Evolutionary conservation across 345 rosid genomes (phyloP).

Genomic region (Anastatica hierochuntica): DNA sequence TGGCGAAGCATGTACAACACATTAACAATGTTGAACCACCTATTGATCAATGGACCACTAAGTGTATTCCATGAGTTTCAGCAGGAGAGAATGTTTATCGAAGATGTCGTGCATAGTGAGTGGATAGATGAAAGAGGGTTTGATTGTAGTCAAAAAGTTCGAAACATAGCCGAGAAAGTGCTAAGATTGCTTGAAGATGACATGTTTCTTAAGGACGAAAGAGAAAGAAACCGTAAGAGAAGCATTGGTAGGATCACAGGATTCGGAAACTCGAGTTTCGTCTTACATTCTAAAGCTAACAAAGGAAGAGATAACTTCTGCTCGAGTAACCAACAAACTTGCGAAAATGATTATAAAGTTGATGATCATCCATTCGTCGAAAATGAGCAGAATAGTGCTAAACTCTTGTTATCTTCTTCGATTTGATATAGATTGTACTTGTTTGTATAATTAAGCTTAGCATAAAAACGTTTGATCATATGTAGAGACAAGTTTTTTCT

Average conservation of each 20-base stretch:
- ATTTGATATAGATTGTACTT: not conserved
- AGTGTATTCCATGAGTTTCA: conserved; percentile 61
- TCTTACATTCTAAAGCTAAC: conserved; percentile 4
- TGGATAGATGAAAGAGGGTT: conserved; percentile 58
- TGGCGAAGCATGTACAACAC: conserved; percentile 64
- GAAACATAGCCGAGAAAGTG: conserved; percentile 35
- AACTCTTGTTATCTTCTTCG: conserved; percentile 31
- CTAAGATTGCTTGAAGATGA: conserved; percentile 40
- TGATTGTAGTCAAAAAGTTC: conserved; percentile 54
- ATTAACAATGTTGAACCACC: conserved; percentile 50
- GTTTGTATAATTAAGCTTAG: not conserved
- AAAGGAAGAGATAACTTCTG: not conserved
- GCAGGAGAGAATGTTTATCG: conserved; percentile 30
- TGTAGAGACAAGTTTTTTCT: no score
- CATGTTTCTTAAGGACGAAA: conserved; percentile 37
- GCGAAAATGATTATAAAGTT: not conserved
- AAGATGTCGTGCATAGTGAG: conserved; percentile 31
- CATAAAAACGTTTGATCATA: no score
- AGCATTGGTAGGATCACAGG: conserved; percentile 50
- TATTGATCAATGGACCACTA: conserved; percentile 61
- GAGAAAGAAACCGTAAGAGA: conserved; percentile 39
- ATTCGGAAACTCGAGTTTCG: conserved; percentile 45
- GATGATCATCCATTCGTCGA: conserved; percentile 40
- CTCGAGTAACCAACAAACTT: not conserved
- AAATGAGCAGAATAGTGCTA: conserved; percentile 1